These are phyloP conservation scores for Phialocephala sp. DNA, from an alignment of 2,329 filamentous ascomycete genomes.

Conservation along the genomic window DNA sequence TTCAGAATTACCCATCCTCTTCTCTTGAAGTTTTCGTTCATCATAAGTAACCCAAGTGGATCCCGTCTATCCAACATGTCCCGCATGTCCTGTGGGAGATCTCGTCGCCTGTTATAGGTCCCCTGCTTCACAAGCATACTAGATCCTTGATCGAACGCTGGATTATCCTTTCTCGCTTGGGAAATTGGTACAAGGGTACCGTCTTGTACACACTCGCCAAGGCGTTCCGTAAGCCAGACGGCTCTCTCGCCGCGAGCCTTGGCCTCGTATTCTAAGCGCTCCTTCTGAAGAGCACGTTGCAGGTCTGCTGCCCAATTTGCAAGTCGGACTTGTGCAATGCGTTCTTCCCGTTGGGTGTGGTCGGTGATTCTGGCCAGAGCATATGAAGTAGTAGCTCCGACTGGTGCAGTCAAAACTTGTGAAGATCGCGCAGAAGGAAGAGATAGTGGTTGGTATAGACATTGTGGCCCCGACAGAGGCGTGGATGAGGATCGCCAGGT, in stretches of 20 bases:
- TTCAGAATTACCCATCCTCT: constrained; percentile 73
- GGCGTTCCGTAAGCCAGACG: constrained; percentile 69
- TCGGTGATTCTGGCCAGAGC: constrained; percentile 66
- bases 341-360: constrained; percentile 64
- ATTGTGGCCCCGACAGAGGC: constrained; percentile 37
- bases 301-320: constrained; percentile 84
- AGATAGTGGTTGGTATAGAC: constrained; percentile 47
- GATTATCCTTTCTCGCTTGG: constrained; percentile 34
- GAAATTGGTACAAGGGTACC: constrained; percentile 63
- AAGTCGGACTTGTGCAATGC: constrained; percentile 70
- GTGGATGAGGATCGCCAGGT: constrained; percentile 63
- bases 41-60: constrained; percentile 77
- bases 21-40: constrained; percentile 68
- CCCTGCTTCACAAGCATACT: constrained; percentile 33
- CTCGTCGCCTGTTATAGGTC: constrained; percentile 28
- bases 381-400: constrained; percentile 52
- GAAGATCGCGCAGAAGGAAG: constrained; percentile 31
- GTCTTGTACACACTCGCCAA: constrained; percentile 71
- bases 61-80: constrained; percentile 57
- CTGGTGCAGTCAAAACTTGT: constrained; percentile 37
- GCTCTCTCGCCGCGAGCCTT: constrained; percentile 67
- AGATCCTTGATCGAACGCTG: constrained; percentile 24
- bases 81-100: constrained; percentile 15
- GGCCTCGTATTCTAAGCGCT: constrained; percentile 71
- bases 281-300: constrained; percentile 75